phyloP scores from a whole-genome alignment of 2,329 filamentous ascomycete species.

The Ophidiomyces ophidiicola region DNA sequence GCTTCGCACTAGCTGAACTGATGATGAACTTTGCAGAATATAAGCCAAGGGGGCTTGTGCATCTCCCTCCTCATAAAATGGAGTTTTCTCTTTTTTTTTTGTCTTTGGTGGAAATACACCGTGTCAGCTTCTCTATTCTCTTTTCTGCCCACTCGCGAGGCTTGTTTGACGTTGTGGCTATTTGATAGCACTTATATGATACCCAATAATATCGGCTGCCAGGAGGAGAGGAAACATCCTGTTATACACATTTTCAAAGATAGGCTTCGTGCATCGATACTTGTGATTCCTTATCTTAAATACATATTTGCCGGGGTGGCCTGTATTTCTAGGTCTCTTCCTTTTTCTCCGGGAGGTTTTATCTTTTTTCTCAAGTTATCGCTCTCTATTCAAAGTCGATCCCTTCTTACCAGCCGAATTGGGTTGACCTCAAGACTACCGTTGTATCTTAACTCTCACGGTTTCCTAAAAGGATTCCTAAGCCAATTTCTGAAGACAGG shows the following conservation, averaged over 20 bases:
- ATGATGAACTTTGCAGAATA: background rate
- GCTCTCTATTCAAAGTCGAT: too few relatives aligned
- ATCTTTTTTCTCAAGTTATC: too few relatives aligned
- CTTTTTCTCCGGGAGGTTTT: background rate
- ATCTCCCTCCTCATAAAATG: too few relatives aligned
- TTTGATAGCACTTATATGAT: slow-evolving; percentile 2
- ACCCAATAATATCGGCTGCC: slow-evolving; percentile 7
- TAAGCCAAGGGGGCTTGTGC: background rate
- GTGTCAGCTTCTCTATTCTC: background rate
- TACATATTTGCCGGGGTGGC: slow-evolving; percentile 6
- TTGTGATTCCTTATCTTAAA: slow-evolving; percentile 5
- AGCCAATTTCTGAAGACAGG: too few relatives aligned
- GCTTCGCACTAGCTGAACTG: background rate
- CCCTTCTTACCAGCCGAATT: too few relatives aligned
- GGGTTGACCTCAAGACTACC: too few relatives aligned
- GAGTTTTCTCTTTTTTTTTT: background rate
- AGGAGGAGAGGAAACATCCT: background rate
- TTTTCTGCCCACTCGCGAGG: background rate
- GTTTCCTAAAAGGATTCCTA: too few relatives aligned
- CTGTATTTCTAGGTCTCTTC: slow-evolving; percentile 3
- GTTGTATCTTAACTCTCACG: too few relatives aligned
- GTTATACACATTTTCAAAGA: background rate
- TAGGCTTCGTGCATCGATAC: background rate
- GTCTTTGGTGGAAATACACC: background rate
- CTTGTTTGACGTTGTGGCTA: background rate